A percentile compares a stretch with the other conserved stretches of the same genome.
These are phyloP conservation scores for Trypanosoma cruzi DNA, from an alignment of 208 protist genomes.

Conservation along the genomic window DNA sequence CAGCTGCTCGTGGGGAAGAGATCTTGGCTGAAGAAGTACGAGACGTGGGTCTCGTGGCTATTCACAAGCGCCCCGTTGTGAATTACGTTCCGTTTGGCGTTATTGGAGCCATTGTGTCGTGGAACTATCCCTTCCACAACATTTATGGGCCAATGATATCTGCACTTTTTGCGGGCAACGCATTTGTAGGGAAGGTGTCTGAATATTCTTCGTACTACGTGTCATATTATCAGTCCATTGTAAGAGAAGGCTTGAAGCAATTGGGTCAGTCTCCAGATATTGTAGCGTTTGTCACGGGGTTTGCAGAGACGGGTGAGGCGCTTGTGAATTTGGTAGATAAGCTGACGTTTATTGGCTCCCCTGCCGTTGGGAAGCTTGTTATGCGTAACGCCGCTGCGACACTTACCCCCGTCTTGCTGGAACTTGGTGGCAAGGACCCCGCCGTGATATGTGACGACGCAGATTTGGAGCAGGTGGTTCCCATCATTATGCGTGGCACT, in stretches of 20 bases:
- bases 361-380: slow-evolving; percentile 86
- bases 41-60: slow-evolving; percentile 84
- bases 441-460: slow-evolving; percentile 92
- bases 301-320: slow-evolving; percentile 91
- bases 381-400: slow-evolving; percentile 91
- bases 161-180: slow-evolving; percentile 95
- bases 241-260: slow-evolving; percentile 83
- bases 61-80: slow-evolving; percentile 88
- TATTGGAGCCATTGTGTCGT: slow-evolving; percentile 93
- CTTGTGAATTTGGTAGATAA: slow-evolving; percentile 92
- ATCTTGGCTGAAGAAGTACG: slow-evolving; percentile 81
- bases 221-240: slow-evolving; percentile 92
- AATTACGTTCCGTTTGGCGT: slow-evolving; percentile 91
- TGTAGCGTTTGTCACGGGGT: slow-evolving; percentile 93
- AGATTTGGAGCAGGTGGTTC: slow-evolving; percentile 89
- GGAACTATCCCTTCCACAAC: slow-evolving; percentile 98
- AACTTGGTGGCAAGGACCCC: slow-evolving; percentile 96
- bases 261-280: slow-evolving; percentile 92
- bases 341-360: slow-evolving; percentile 93
- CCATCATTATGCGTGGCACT: slow-evolving; percentile 88
- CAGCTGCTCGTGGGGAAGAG: slow-evolving; percentile 77
- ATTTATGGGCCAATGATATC: slow-evolving; percentile 94
- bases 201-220: slow-evolving; percentile 94
- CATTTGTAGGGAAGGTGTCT: slow-evolving; percentile 94
- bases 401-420: slow-evolving; percentile 94